Evolutionary conservation across 176 grass and related monocot genomes (phyloP), one percentile per base, ranked within the genome.

Genomic region (Carex littledalei): DNA sequence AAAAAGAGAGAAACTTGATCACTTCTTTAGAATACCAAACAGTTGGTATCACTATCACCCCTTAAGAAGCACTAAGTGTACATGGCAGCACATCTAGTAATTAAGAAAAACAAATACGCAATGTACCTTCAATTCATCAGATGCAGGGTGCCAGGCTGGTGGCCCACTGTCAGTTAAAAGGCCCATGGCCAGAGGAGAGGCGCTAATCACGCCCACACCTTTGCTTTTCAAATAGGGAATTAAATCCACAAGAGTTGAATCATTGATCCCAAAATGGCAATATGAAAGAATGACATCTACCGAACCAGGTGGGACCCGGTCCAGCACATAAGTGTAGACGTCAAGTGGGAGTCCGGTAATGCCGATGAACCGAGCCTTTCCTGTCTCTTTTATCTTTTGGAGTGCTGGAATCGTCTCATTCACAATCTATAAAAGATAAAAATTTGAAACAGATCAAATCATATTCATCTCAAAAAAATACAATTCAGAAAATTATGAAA

Each of bases 171-270:
- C 93, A 1, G 91, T 98, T 13, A 98, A 89, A 85, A 98, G 95
- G 4, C 95, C 91, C 95, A 98, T 94, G 0, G 93, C 62, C 57
- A 98, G 93, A 3, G 93, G 95, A 1, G 95, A 98, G 62, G 93
- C 95, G 21, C 11, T 94, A 54, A 98, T 98, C 37, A 94, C 91
- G 6, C 93, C 93, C 50, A 93, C 89, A 21, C 91, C 93, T 77
- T 93, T 98, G 88, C 88, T 92, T 81, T 92, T 94, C 32, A 98
- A 86, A 88, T 98, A 98, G 4, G 95, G 95, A 3, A 98, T 86
- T 76, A 93, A 56, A 89, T 94, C 88, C 6, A 92, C 37, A 10
- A 98, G 86, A 1, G 93, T 56, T 0, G 88, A 87, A 79, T 94
- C 95, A 50, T 94, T 98, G 57, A 98, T 94, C 13, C 95, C 87